phyloP scores from a whole-genome alignment of 495 filamentous ascomycete genomes.

The Talaromyces adpressus region DNA sequence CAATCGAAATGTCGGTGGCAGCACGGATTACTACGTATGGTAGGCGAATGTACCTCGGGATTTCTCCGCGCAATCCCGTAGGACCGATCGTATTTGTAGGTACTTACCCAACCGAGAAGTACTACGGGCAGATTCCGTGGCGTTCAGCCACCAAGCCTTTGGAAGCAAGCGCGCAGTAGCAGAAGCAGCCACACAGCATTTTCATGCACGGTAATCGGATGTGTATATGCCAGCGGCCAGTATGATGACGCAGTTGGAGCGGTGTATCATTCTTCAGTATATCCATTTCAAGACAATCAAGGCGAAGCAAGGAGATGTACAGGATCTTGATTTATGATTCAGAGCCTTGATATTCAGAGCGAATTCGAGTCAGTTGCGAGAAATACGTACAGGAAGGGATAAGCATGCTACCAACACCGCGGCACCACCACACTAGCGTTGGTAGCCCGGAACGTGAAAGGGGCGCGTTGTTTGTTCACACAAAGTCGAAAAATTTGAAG shows the following conservation, averaged over 20 bases:
- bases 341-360: not conserved
- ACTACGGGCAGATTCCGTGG: not conserved
- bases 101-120: not conserved
- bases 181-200: not conserved
- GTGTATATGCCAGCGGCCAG: not conserved
- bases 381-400: not conserved
- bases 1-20: too few species aligned
- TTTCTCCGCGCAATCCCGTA: not conserved
- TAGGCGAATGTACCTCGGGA: not conserved
- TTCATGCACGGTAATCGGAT: not conserved
- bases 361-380: not conserved
- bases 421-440: not conserved
- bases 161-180: not conserved
- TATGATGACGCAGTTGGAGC: not conserved
- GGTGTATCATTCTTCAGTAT: not conserved
- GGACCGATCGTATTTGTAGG: too few species aligned
- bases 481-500: not conserved
- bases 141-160: not conserved
- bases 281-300: not conserved
- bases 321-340: not conserved
- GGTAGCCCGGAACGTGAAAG: not conserved
- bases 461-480: not conserved
- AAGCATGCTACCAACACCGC: not conserved
- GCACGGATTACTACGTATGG: too few species aligned
- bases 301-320: not conserved